Conservation (phyloP, 306 rosid genomes). For the Carpinus viminea region DNA sequence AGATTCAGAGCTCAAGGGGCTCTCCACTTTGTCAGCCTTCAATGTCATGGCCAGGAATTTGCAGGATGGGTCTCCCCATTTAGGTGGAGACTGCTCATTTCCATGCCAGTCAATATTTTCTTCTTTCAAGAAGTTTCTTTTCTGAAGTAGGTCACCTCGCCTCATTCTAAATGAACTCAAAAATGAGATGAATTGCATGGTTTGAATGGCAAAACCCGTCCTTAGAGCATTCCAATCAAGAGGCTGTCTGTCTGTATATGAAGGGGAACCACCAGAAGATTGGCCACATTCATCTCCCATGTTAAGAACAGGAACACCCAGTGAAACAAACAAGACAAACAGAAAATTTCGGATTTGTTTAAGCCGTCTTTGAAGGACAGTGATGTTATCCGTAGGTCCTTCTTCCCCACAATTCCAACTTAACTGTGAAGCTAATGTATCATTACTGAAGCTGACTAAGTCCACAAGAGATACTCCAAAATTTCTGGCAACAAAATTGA, state of each 20-base stretch:
- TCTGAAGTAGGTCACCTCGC: constrained; percentile 67
- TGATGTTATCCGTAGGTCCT: constrained; percentile 64
- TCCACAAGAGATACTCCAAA: constrained; percentile 81
- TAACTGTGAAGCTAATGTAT: constrained; percentile 47
- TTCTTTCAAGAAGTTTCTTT: constrained; percentile 60
- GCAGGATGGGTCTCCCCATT: constrained; percentile 73
- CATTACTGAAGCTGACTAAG: constrained; percentile 76
- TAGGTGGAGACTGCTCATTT: constrained; percentile 57
- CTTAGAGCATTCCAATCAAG: constrained; percentile 64
- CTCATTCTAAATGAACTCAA: constrained; percentile 62
- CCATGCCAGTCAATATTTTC: constrained; percentile 79
- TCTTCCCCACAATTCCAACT: constrained; percentile 98
- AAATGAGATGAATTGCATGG: constrained; percentile 59
- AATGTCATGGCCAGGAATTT: constrained; percentile 78
- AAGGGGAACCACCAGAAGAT: constrained; percentile 66
- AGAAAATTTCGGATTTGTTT: constrained; percentile 84
- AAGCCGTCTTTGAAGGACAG: constrained; percentile 72
- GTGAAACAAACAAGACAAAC: constrained; percentile 64
- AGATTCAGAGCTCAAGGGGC: constrained; percentile 26
- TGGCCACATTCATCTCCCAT: constrained; percentile 97
- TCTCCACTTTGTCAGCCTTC: constrained; percentile 45
- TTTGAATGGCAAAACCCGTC: constrained; percentile 73
- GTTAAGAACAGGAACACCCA: constrained; percentile 90
- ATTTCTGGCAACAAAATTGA: constrained; percentile 63
- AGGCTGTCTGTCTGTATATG: constrained; percentile 46